Conservation (phyloP, 2,329 filamentous ascomycete species). For the Chaetomium sp. region DNA sequence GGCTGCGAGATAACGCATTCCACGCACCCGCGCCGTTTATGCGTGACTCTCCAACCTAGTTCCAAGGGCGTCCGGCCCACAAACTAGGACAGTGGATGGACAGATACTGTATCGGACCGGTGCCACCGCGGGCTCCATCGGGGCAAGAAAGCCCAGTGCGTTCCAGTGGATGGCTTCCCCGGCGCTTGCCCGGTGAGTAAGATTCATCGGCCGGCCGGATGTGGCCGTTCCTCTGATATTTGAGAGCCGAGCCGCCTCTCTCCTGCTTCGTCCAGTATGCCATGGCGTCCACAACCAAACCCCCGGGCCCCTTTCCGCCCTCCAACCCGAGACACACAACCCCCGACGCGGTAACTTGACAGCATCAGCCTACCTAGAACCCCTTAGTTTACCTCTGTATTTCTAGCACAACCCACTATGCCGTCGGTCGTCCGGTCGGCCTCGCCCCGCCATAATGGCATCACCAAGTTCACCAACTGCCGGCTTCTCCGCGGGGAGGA, state of each 20-base stretch:
- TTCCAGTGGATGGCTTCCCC: no score
- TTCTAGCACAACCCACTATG: constrained; percentile 11
- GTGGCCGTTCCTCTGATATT: neutral
- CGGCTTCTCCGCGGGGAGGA: constrained; percentile 62
- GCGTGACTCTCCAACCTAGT: no score
- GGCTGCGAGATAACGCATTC: no score
- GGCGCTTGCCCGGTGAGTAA: no score
- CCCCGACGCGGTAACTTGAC: neutral
- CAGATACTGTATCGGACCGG: neutral
- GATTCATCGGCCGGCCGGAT: no score
- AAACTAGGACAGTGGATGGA: no score
- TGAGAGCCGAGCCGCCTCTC: neutral
- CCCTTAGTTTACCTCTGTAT: neutral
- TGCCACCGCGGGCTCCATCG: neutral
- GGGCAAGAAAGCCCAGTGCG: neutral
- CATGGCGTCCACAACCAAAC: neutral
- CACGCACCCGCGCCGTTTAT: no score
- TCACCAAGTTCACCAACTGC: constrained; percentile 89
- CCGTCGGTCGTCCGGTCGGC: constrained; percentile 23
- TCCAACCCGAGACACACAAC: neutral
- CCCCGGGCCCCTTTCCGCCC: neutral
- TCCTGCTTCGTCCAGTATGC: neutral
- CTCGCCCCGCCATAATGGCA: constrained; percentile 30
- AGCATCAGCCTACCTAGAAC: neutral
- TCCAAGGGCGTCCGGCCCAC: no score